Evolutionary conservation across 495 filamentous ascomycete genomes (phyloP).

Genomic region (Ramalina intermedia): DNA sequence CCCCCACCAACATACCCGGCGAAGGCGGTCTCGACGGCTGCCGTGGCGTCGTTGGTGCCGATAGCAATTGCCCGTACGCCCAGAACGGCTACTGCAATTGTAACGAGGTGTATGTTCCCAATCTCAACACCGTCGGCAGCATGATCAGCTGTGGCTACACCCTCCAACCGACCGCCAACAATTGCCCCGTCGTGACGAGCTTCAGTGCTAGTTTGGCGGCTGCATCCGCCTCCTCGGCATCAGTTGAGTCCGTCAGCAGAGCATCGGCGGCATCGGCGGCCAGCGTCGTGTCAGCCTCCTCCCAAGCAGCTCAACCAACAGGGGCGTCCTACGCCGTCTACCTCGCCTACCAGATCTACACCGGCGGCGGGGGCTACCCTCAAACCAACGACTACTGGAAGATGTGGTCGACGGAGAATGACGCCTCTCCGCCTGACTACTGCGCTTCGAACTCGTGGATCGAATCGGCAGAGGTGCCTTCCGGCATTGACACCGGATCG

Average conservation of each 20-base stretch:
- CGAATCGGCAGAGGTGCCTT: too few relatives aligned
- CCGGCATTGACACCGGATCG: too few relatives aligned
- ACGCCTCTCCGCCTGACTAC: too few relatives aligned
- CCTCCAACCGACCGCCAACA: background rate
- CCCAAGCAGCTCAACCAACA: background rate
- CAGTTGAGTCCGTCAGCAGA: background rate
- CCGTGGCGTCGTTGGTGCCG: background rate
- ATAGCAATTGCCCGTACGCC: conserved; percentile 1
- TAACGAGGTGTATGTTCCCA: background rate
- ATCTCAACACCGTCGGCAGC: background rate
- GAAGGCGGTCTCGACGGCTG: background rate
- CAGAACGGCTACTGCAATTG: conserved; percentile 1
- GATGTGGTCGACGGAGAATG: too few relatives aligned
- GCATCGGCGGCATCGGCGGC: background rate
- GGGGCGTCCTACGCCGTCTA: background rate
- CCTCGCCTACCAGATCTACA: too few relatives aligned
- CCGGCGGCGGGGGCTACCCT: too few relatives aligned
- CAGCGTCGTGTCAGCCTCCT: conserved; percentile 1
- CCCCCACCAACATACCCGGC: conserved; percentile 3
- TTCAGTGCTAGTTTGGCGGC: background rate
- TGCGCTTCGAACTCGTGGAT: too few relatives aligned
- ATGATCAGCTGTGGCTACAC: conserved; percentile 2
- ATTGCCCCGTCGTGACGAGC: conserved; percentile 1
- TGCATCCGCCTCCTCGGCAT: conserved; percentile 1
- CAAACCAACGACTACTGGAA: too few relatives aligned